Base-by-base conservation (phyloP, 2,329 filamentous ascomycete species). In the Cadophora luteo-olivacea region DNA sequence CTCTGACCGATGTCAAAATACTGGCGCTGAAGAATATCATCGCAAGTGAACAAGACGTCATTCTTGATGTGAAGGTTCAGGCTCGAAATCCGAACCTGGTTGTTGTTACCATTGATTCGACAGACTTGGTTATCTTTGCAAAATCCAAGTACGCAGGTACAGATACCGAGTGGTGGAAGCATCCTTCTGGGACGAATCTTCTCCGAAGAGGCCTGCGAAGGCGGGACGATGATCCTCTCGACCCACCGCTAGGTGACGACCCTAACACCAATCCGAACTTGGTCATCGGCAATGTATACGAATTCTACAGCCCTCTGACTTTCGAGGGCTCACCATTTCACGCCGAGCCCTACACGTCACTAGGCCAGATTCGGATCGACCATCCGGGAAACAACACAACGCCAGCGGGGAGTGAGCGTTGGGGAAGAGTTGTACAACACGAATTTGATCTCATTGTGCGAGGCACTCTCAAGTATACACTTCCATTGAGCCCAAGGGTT, bases 61-160 rank as follows among this genome's bases (percentile, higher is more conserved):
- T 99, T 88, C 87, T 98, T 75, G 95, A 99, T 79, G 82, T 99
- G 61, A 89, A 92, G 24, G 93, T 99, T 69, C 89, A 89, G 73
- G 96, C 95, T 0, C 85, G 95, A 74, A 99, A 99, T 78, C 94
- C 95, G 0, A 99, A 98, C 74, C 89, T 97, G 51, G 91, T 98
- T 49, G 89, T 93, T 1, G 91, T 99, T 52, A 91, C 91, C 2
- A 89, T 99, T 48, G 90, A 92, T 71, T 90, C 94, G 58, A 91
- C 97, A 77, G 94, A 98, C 78, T 85, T 98, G 67, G 94, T 97
- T 76, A 87, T 99, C 38, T 98, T 98, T 80, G 96, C 96, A 36
- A 97, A 97, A 80, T 97, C 94, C 69, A 93, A 92, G 69, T 92
- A 95, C 77, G 92, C 95, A 14, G 92, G 92, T n/a, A 86, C 84